Evolutionary conservation across 1,139 yeast species (phyloP).

Genomic region (Hansenula anomala): DNA sequence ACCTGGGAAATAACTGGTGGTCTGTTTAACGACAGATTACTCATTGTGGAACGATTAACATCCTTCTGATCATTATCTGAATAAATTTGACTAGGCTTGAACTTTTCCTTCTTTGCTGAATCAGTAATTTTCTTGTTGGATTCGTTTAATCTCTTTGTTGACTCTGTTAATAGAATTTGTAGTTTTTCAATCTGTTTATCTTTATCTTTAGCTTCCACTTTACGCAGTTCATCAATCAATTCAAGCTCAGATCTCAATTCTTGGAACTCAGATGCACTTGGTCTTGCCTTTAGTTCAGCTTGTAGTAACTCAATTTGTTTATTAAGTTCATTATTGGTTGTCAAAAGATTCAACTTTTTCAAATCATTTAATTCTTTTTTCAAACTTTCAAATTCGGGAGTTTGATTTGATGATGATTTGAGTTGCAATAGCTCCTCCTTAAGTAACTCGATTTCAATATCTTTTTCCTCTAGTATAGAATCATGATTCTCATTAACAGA

Average conservation of each 20-base stretch:
- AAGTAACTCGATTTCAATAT: conserved; percentile 20
- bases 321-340: conserved; percentile 16
- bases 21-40: conserved; percentile 11
- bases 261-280: conserved; percentile 11
- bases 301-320: conserved; percentile 17
- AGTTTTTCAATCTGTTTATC: conserved; percentile 18
- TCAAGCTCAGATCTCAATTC: conserved; percentile 20
- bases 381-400: conserved; percentile 7
- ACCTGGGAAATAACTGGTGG: conserved; percentile 22
- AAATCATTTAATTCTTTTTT: conserved; percentile 7
- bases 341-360: conserved; percentile 6
- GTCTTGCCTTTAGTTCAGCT: conserved; percentile 20
- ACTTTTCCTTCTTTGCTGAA: neutral
- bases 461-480: conserved; percentile 23
- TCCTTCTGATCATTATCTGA: neutral
- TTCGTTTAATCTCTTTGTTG: conserved; percentile 1
- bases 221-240: conserved; percentile 16
- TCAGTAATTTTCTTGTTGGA: conserved; percentile 1
- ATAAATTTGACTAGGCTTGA: neutral
- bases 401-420: conserved; percentile 6
- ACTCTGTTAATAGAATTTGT: conserved; percentile 9
- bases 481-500: conserved; percentile 1
- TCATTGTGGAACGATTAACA: conserved; percentile 6
- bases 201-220: conserved; percentile 18
- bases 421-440: conserved; percentile 26